Percentiles rank a stretch among this genome's conserved stretches.
phyloP scores from a whole-genome alignment of 2,329 filamentous ascomycete genomes.

The Xylaria sp. region DNA sequence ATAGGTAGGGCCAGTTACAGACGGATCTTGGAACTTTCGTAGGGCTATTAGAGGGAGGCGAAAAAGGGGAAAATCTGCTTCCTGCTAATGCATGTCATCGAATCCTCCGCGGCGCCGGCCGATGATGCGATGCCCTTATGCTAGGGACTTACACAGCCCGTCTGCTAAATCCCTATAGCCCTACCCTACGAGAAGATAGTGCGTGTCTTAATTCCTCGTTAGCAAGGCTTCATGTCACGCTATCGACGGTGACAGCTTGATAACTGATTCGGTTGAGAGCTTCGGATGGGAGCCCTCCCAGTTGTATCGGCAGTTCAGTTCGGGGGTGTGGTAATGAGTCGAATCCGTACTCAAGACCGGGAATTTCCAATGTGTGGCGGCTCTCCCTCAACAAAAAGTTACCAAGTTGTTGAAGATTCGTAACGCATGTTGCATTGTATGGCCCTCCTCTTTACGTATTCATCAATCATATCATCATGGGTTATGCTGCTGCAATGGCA shows the following conservation, averaged over 20 bases:
- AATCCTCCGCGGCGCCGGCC: constrained; percentile 9
- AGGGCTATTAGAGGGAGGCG: not conserved
- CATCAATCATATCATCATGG: not conserved
- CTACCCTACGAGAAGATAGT: too few species aligned
- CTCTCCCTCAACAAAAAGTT: constrained; percentile 4
- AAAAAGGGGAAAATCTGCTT: not conserved
- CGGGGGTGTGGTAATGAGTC: too few species aligned
- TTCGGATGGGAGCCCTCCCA: too few species aligned
- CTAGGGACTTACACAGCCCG: too few species aligned
- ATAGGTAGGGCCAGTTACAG: not conserved
- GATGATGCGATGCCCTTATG: not conserved
- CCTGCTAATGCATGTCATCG: constrained; percentile 7
- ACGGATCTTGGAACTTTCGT: not conserved
- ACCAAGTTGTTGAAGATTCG: not conserved
- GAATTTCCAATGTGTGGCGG: too few species aligned
- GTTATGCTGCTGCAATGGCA: not conserved
- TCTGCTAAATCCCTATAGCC: too few species aligned
- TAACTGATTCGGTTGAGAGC: too few species aligned
- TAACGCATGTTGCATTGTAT: not conserved
- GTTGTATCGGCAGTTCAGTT: too few species aligned
- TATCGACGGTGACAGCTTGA: too few species aligned
- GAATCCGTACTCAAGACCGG: too few species aligned
- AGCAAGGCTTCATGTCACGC: too few species aligned
- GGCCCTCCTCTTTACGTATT: not conserved
- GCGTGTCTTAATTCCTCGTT: too few species aligned